Evolutionary conservation across 306 rosid genomes (phyloP).

Genomic region (Leucaena leucocephala): DNA sequence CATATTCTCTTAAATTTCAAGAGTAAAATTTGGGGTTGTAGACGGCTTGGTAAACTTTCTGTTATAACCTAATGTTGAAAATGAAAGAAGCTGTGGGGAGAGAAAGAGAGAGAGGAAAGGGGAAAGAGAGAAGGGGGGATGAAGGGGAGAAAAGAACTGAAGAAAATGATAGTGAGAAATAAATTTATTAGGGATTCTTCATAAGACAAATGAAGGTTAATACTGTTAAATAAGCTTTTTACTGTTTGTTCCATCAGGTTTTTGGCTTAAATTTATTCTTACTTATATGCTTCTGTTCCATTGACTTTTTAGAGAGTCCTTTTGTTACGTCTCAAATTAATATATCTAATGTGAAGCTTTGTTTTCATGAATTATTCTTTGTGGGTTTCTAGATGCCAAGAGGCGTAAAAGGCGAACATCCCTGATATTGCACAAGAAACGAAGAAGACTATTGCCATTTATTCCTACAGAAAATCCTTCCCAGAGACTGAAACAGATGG

Average conservation of each 20-base stretch:
- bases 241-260: slow-evolving; percentile 10
- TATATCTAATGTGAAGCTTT: slow-evolving; percentile 16
- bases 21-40: neutral
- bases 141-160: neutral
- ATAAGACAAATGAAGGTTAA: slow-evolving; percentile 21
- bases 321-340: neutral
- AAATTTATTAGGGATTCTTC: too few relatives aligned
- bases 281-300: slow-evolving; percentile 15
- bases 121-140: neutral
- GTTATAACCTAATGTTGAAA: neutral
- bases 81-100: too few relatives aligned
- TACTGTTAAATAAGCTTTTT: slow-evolving; percentile 20
- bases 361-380: slow-evolving; percentile 34
- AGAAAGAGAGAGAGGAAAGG: too few relatives aligned
- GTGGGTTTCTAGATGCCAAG: slow-evolving; percentile 55
- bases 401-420: slow-evolving; percentile 69
- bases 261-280: slow-evolving; percentile 26
- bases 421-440: slow-evolving; percentile 69
- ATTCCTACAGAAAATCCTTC: slow-evolving; percentile 64
- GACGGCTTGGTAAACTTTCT: neutral
- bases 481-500: slow-evolving; percentile 76
- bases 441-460: slow-evolving; percentile 68
- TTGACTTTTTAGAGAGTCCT: slow-evolving; percentile 23
- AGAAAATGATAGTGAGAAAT: too few relatives aligned
- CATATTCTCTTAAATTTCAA: neutral